Evolutionary conservation across 345 rosid genomes (phyloP).

Genomic region (rapeseed (Brassica napus)): Da-Ae NC_063442.1:43501001-43501500

Average conservation of each 20-base stretch:
- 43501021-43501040: constrained; percentile 82
- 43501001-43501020: constrained; percentile 69
- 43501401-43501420: constrained; percentile 62
- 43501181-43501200: constrained; percentile 82
- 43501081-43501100: constrained; percentile 74
- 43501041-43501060: constrained; percentile 86
- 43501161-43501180: constrained; percentile 84
- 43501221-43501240: constrained; percentile 75
- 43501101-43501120: constrained; percentile 61
- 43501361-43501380: constrained; percentile 66
- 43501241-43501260: constrained; percentile 77
- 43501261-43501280: constrained; percentile 76
- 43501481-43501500: constrained; percentile 71
- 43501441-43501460: constrained; percentile 47
- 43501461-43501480: constrained; percentile 76
- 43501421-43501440: constrained; percentile 85
- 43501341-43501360: constrained; percentile 60
- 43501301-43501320: constrained; percentile 61
- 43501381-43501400: constrained; percentile 77
- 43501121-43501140: constrained; percentile 59
- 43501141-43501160: constrained; percentile 80
- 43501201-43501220: constrained; percentile 73
- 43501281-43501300: constrained; percentile 71
- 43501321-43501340: constrained; percentile 59
- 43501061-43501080: constrained; percentile 90